These are phyloP conservation scores for Manihot esculenta DNA, from an alignment of 441 rosid species.

Conservation along the genomic window DNA sequence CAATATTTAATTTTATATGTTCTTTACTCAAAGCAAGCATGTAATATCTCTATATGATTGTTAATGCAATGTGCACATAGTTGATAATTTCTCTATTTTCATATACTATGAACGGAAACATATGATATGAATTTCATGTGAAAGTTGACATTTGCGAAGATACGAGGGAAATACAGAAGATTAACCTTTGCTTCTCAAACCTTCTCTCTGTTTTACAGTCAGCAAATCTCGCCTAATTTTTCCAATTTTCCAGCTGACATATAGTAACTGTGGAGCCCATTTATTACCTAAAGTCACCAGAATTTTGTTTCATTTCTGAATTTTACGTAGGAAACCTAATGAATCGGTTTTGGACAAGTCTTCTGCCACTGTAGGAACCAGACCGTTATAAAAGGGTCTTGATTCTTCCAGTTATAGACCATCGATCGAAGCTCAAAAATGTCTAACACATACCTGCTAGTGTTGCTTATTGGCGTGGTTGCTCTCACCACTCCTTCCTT, in stretches of 20 bases:
- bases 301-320: neutral
- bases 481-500: slow-evolving; percentile 10
- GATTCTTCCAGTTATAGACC: neutral
- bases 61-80: neutral
- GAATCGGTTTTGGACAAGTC: neutral
- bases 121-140: neutral
- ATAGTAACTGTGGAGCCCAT: neutral
- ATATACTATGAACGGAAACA: neutral
- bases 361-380: neutral
- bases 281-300: neutral
- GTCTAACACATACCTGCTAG: slow-evolving; percentile 1
- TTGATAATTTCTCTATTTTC: neutral
- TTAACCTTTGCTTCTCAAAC: neutral
- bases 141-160: neutral
- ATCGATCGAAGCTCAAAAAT: neutral
- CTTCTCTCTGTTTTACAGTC: neutral
- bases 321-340: neutral
- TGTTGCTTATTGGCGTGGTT: slow-evolving; percentile 3
- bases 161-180: neutral
- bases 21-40: no score
- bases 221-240: neutral
- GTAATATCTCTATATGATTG: no score
- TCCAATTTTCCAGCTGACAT: neutral
- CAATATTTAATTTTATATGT: no score
- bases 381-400: neutral